Evolutionary conservation across 345 rosid species (phyloP).

Genomic region (Brassica carinata): DNA sequence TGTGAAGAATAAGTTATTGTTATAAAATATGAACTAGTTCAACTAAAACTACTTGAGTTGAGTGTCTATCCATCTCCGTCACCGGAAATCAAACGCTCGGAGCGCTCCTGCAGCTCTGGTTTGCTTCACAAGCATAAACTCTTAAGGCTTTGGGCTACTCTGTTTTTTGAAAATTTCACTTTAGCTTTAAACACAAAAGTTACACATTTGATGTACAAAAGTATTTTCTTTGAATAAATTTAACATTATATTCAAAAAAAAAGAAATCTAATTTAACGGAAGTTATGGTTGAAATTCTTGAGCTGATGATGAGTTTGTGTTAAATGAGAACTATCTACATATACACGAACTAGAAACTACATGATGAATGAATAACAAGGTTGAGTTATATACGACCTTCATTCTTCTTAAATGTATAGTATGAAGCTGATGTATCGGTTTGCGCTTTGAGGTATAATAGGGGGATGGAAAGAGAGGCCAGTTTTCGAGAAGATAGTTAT

Average conservation of each 20-base stretch:
- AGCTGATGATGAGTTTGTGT: not conserved
- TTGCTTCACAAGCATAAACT: too few relatives aligned
- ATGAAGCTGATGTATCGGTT: constrained; percentile 2
- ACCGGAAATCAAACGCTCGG: too few relatives aligned
- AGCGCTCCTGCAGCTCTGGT: too few relatives aligned
- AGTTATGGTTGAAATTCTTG: not conserved
- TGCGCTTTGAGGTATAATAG: constrained; percentile 1
- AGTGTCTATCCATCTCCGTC: too few relatives aligned
- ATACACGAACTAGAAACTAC: not conserved
- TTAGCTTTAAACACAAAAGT: too few relatives aligned
- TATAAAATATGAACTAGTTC: not conserved
- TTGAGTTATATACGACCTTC: not conserved
- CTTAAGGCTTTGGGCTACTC: too few relatives aligned
- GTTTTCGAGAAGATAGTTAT: constrained; percentile 54
- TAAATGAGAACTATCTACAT: not conserved
- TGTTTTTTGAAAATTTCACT: too few relatives aligned
- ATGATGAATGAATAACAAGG: constrained; percentile 67
- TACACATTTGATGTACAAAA: too few relatives aligned
- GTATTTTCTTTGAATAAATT: too few relatives aligned
- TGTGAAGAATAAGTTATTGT: not conserved
- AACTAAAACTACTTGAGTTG: not conserved
- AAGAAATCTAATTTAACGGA: not conserved
- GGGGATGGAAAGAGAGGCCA: constrained; percentile 90
- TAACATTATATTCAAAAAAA: too few relatives aligned
- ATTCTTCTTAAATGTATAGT: not conserved